Percentiles rank a stretch among this genome's conserved stretches.
Evolutionary conservation across 2,329 filamentous ascomycete species (phyloP).

Genomic region (Diaporthe sp.): DNA sequence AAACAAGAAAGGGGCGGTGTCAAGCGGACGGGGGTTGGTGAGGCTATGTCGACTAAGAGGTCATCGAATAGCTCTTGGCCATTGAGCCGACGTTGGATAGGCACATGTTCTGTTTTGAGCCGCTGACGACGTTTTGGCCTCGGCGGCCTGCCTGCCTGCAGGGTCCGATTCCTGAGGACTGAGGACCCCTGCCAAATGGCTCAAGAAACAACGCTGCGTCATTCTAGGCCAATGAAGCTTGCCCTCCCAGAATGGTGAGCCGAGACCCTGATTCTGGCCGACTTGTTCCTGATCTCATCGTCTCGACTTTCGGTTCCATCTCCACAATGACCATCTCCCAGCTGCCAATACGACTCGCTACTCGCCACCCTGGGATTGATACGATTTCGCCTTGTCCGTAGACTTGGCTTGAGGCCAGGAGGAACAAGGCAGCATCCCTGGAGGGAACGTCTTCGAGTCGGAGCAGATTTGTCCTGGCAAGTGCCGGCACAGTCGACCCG

Average conservation of each 20-base stretch:
- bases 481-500: slow-evolving; percentile 5
- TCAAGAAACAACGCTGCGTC: slow-evolving; percentile 23
- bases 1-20: slow-evolving; percentile 1
- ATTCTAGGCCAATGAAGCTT: slow-evolving; percentile 25
- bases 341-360: neutral
- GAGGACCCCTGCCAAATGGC: neutral
- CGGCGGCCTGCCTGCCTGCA: slow-evolving; percentile 19
- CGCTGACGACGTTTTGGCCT: slow-evolving; percentile 5
- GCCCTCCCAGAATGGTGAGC: slow-evolving; percentile 8
- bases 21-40: neutral
- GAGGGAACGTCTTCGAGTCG: neutral
- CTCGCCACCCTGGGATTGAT: neutral
- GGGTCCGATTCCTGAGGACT: neutral
- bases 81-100: neutral
- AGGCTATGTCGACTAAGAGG: slow-evolving; percentile 8
- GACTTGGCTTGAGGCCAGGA: neutral
- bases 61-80: neutral
- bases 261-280: slow-evolving; percentile 24
- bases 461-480: neutral
- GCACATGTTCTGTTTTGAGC: slow-evolving; percentile 14
- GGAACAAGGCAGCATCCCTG: slow-evolving; percentile 28
- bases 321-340: slow-evolving; percentile 18
- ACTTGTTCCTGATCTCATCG: slow-evolving; percentile 13
- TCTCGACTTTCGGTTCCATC: slow-evolving; percentile 12
- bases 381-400: neutral